Percentiles rank a stretch among this genome's conserved stretches.
Evolutionary conservation across 2,329 filamentous ascomycete genomes (phyloP).

Genomic region (Penicillium nordicum): DNA sequence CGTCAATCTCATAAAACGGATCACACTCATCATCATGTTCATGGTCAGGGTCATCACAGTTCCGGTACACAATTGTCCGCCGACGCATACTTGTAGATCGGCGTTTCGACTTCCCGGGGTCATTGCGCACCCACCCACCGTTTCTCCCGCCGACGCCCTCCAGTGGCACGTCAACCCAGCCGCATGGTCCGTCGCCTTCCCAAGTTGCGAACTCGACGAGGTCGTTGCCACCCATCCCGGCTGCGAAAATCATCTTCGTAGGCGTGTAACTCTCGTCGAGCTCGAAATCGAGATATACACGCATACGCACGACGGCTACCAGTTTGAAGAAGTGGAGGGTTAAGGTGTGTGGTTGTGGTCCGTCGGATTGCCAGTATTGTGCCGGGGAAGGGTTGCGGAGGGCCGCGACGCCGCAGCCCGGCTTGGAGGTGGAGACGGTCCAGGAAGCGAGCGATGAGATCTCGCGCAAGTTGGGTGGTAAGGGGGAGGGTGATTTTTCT

Average conservation of each 20-base stretch:
- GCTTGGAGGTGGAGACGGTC: conserved; percentile 62
- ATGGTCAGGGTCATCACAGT: conserved; percentile 10
- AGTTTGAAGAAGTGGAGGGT: conserved; percentile 62
- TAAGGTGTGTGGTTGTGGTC: conserved; percentile 61
- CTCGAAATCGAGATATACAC: conserved; percentile 74
- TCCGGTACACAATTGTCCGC: conserved; percentile 14
- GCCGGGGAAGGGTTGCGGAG: conserved; percentile 55
- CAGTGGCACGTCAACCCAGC: conserved; percentile 85
- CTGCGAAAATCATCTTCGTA: conserved; percentile 83
- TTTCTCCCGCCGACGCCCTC: conserved; percentile 55
- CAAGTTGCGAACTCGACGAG: conserved; percentile 83
- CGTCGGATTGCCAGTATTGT: conserved; percentile 65
- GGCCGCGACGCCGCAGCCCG: conserved; percentile 59
- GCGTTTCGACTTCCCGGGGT: conserved; percentile 16
- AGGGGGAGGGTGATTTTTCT: conserved; percentile 38
- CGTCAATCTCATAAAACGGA: conserved; percentile 28
- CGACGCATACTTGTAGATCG: conserved; percentile 12
- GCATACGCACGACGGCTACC: conserved; percentile 49
- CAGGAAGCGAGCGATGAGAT: conserved; percentile 65
- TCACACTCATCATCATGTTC: conserved; percentile 18
- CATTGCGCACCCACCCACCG: conserved; percentile 28
- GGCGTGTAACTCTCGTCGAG: conserved; percentile 96
- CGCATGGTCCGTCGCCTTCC: conserved; percentile 71
- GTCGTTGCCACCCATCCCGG: conserved; percentile 87
- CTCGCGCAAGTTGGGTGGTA: conserved; percentile 52